Evolutionary conservation across 345 rosid species (phyloP).

Genomic region (Viola odorata): DNA sequence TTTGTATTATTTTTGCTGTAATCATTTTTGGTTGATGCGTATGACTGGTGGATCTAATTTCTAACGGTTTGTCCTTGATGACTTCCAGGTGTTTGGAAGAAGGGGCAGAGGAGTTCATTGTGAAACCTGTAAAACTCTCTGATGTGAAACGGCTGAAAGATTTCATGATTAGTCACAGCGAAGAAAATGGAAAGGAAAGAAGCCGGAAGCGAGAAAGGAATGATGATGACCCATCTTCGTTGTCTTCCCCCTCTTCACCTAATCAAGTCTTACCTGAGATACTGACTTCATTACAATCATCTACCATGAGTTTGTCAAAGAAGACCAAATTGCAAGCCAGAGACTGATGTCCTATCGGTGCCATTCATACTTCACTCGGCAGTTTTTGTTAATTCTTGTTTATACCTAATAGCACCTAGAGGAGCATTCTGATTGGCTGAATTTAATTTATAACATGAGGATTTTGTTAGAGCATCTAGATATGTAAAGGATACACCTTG

Average conservation of each 20-base stretch:
- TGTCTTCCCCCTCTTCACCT: background rate
- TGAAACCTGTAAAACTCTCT: conserved; percentile 75
- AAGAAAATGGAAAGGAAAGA: conserved; percentile 20
- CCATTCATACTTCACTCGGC: background rate
- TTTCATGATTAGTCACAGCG: conserved; percentile 38
- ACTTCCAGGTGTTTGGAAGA: conserved; percentile 70
- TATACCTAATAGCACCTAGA: background rate
- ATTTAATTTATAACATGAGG: background rate
- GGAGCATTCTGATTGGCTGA: background rate
- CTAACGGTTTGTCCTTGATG: background rate
- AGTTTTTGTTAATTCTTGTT: conserved; percentile 3
- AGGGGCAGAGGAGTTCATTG: conserved; percentile 83
- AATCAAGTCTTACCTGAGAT: background rate
- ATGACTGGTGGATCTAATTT: background rate
- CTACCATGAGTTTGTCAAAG: conserved; percentile 12
- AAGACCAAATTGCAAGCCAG: conserved; percentile 16
- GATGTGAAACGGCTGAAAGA: conserved; percentile 67
- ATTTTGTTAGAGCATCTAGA: background rate
- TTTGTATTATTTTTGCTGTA: background rate
- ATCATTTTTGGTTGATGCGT: background rate
- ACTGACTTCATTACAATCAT: conserved; percentile 5
- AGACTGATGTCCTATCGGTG: background rate
- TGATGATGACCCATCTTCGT: conserved; percentile 4
- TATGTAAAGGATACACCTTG: too few relatives aligned
- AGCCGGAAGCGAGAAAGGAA: conserved; percentile 36